phyloP scores from a whole-genome alignment of 2,329 filamentous ascomycete genomes.

The Penicillium sp. region DNA sequence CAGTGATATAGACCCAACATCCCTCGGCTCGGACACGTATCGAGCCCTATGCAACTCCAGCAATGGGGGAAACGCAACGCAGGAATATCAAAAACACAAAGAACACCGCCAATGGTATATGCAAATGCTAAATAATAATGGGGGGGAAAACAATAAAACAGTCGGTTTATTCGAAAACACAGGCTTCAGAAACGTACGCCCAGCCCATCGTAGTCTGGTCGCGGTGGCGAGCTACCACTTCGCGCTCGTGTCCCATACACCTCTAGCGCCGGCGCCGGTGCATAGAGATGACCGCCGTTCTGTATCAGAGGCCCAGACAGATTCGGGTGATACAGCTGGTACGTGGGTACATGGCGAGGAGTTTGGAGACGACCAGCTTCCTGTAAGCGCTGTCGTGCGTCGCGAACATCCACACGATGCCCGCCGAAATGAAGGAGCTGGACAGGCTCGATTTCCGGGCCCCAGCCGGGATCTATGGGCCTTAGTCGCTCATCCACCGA shows the following conservation, averaged over 20 bases:
- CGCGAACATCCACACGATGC: constrained; percentile 33
- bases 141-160: constrained; percentile 5
- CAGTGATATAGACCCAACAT: too few species aligned
- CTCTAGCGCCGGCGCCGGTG: constrained; percentile 14
- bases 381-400: constrained; percentile 27
- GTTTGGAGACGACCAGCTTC: constrained; percentile 18
- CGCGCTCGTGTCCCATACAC: constrained; percentile 23
- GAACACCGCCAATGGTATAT: background rate
- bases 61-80: background rate
- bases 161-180: background rate
- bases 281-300: constrained; percentile 18
- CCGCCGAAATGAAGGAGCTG: constrained; percentile 26
- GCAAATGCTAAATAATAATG: background rate
- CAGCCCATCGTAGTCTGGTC: constrained; percentile 24
- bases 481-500: constrained; percentile 23
- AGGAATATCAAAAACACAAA: background rate
- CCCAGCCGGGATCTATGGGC: constrained; percentile 16
- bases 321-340: constrained; percentile 30
- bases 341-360: constrained; percentile 18
- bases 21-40: too few species aligned
- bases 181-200: constrained; percentile 18
- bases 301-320: constrained; percentile 30
- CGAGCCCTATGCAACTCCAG: too few species aligned
- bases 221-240: constrained; percentile 35
- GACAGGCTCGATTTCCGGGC: constrained; percentile 12